Evolutionary conservation across 257 asterid genomes (phyloP).

Genomic region (Lithospermum erythrorhizon): DNA sequence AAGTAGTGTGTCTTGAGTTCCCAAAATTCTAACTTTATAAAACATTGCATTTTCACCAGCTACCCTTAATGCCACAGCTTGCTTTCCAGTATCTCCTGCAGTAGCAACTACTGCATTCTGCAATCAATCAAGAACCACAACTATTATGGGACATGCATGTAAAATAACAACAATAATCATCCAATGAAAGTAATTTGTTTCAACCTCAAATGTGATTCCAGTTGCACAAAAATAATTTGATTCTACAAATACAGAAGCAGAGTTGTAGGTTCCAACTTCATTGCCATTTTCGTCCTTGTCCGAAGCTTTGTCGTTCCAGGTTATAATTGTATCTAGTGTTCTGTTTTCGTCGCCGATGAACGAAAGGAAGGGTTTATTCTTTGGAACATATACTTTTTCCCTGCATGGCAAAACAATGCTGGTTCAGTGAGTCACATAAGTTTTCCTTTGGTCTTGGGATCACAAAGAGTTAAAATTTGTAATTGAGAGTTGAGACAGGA

Average conservation of each 20-base stretch:
- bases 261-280: constrained; percentile 42
- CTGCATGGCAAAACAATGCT: constrained; percentile 21
- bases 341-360: constrained; percentile 40
- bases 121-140: neutral
- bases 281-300: constrained; percentile 32
- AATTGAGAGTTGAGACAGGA: no score
- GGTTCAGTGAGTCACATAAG: neutral
- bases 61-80: constrained; percentile 72
- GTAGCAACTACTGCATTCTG: constrained; percentile 49
- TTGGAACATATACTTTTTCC: constrained; percentile 61
- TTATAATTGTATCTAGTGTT: constrained; percentile 32
- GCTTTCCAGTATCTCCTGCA: constrained; percentile 35
- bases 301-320: constrained; percentile 69
- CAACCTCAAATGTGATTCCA: constrained; percentile 62
- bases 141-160: neutral
- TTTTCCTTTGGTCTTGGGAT: no score
- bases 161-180: neutral
- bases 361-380: constrained; percentile 54
- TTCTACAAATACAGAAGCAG: constrained; percentile 58
- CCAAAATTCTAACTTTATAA: constrained; percentile 49
- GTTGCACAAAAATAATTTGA: constrained; percentile 73
- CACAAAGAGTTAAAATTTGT: no score
- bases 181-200: neutral
- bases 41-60: constrained; percentile 59
- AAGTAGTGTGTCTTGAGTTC: constrained; percentile 70